These are phyloP conservation scores for Lichtheimia hyalospora DNA, from an alignment of 371 early-diverging fungal species.

Conservation along the genomic window DNA sequence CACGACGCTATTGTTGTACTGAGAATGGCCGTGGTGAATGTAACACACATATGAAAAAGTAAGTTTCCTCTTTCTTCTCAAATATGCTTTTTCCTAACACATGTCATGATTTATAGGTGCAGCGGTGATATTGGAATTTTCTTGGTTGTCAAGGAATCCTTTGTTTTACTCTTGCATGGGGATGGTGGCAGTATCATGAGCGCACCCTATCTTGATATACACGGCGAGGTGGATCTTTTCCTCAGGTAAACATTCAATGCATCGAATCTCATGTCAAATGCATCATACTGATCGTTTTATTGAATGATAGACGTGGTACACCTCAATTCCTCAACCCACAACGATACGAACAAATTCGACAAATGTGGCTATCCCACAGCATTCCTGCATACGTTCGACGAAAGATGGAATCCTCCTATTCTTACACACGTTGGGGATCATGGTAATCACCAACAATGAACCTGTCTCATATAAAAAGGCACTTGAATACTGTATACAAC, in stretches of 20 bases:
- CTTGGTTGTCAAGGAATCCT: conserved; percentile 83
- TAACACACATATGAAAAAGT: conserved; percentile 81
- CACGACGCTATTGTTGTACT: conserved; percentile 88
- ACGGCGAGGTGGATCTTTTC: conserved; percentile 81
- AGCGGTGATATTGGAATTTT: conserved; percentile 91
- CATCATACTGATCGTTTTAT: not conserved
- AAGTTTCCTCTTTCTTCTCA: conserved; percentile 10
- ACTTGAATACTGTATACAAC: too few species aligned
- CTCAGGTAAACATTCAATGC: conserved; percentile 14
- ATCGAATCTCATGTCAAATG: not conserved
- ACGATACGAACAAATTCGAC: conserved; percentile 88
- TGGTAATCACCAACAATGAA: conserved; percentile 16
- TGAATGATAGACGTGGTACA: conserved; percentile 68
- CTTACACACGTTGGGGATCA: conserved; percentile 35
- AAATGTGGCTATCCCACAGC: conserved; percentile 81
- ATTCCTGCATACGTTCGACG: conserved; percentile 88
- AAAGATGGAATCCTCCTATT: conserved; percentile 69
- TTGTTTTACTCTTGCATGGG: conserved; percentile 74
- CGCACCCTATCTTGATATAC: conserved; percentile 93
- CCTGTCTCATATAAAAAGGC: too few species aligned
- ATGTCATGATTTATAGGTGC: conserved; percentile 58
- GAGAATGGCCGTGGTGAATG: conserved; percentile 89
- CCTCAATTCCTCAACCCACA: conserved; percentile 82
- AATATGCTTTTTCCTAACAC: not conserved
- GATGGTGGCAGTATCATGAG: conserved; percentile 85